Base-by-base conservation (phyloP, 495 filamentous ascomycete species). In the Penicillium psychrofluorescens region DNA sequence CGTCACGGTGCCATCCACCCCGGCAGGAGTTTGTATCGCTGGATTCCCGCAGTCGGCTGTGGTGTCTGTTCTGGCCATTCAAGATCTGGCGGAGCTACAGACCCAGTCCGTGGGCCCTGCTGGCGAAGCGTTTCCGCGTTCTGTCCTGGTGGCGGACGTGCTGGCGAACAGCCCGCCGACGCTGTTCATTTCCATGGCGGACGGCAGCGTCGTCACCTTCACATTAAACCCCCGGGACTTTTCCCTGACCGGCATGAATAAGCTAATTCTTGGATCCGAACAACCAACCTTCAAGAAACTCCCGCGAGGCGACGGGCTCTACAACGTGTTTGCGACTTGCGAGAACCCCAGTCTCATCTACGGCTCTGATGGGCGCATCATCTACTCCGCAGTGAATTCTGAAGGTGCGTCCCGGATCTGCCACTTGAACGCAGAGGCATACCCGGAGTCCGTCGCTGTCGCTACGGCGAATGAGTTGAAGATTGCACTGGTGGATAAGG, bases 321-420 rank as follows among this genome's bases (percentile, higher is more conserved):
- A 76, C 58, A 95, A 86, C 59, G 85, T 99, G 0, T 95, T 99
- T 53, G 88, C 90, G 1, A 91, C 86, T 0, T 95, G 88, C 51
- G 92, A 97, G 49, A 86, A 96, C 54, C 87, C 92, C 11, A 95
- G 85, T 50, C 61, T 99, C 38, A 94, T 97, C 40, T 96, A 97
- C 51, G 84, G 83, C 12, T 81, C 83, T 6, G 88, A 97, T 55
- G 88, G 85, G 1, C 77, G 90, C 9, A 83, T 95, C 27, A 81
- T 95, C 7, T 99, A 92, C 71, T 95, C 89, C 12, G 88, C 94
- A 1, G 84, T 96, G n/a, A 97, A 95, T 40, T 89, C 90, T 2
- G 87, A 95, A 52, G 81, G 88, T 38, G 85, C 89, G 6, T 79
- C 80, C 6, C 81, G 79, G 32, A 75, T 97, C 27, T 92, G 86